Evolutionary conservation across 73 alveolate species (phyloP).

Genomic region (Paramecium sonneborni): DNA sequence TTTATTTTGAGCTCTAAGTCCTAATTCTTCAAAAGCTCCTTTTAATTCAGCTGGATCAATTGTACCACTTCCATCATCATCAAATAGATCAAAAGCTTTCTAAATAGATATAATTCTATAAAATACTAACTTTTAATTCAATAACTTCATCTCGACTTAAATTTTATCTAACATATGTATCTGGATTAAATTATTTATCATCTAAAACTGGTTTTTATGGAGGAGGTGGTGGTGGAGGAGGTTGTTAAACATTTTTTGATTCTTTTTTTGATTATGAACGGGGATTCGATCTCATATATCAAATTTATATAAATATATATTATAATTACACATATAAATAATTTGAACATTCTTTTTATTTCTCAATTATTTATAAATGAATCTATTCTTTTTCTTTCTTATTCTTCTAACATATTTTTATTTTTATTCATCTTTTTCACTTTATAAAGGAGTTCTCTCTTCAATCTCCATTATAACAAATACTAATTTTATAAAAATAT

Average conservation of each 20-base stretch:
- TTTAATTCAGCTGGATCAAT: slow-evolving; percentile 94
- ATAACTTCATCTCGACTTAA: slow-evolving; percentile 7
- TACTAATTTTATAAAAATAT: background rate
- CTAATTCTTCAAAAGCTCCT: slow-evolving; percentile 91
- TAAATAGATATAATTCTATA: background rate
- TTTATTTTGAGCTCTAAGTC: slow-evolving; percentile 90
- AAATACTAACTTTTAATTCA: background rate
- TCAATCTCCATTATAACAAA: background rate
- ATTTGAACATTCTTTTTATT: background rate
- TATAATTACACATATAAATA: background rate
- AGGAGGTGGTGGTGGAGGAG: slow-evolving; percentile 38
- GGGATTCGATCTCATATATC: background rate
- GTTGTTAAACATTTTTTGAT: background rate
- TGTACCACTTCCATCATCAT: slow-evolving; percentile 89
- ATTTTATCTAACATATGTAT: slow-evolving; percentile 1
- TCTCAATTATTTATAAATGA: background rate
- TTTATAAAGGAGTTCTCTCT: background rate
- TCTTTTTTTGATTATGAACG: background rate
- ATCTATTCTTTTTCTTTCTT: background rate
- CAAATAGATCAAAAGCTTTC: slow-evolving; percentile 95
- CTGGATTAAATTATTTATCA: background rate
- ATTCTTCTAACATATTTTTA: background rate
- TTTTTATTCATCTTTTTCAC: slow-evolving; percentile 1
- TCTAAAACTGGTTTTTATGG: background rate
- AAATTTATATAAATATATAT: background rate